Evolutionary conservation across 352 stramenopile species (phyloP).

Genomic region (Peronospora belbahrii): DNA sequence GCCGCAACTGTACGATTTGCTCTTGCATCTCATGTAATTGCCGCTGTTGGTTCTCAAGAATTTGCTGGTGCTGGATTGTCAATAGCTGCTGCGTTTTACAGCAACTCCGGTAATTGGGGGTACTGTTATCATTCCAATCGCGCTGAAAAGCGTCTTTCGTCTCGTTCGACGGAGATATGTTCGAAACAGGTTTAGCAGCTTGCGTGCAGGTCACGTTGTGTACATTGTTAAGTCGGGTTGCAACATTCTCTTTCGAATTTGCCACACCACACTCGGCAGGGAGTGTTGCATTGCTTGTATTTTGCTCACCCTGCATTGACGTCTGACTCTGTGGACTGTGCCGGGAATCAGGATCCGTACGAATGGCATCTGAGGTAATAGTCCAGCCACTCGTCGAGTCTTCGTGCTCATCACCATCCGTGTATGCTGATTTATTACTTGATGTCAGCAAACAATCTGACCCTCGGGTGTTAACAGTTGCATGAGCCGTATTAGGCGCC

Average conservation of each 20-base stretch:
- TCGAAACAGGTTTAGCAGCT: background rate
- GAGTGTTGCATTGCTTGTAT: background rate
- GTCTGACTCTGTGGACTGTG: conserved; percentile 6
- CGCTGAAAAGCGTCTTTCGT: conserved; percentile 2
- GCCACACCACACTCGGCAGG: background rate
- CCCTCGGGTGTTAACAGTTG: conserved; percentile 1
- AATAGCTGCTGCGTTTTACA: conserved; percentile 61
- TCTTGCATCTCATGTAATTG: conserved; percentile 68
- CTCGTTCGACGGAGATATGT: conserved; percentile 1
- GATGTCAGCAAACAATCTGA: background rate
- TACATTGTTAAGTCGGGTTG: background rate
- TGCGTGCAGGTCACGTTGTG: conserved; percentile 3
- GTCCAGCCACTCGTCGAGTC: conserved; percentile 20
- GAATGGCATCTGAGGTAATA: conserved; percentile 13
- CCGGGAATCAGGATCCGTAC: conserved; percentile 1
- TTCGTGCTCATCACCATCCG: conserved; percentile 7
- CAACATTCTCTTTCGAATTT: conserved; percentile 1
- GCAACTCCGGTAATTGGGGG: conserved; percentile 32
- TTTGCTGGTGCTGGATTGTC: conserved; percentile 68
- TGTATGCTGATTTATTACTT: background rate
- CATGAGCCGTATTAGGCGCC: background rate
- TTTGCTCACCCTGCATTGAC: background rate
- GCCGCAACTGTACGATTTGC: conserved; percentile 53
- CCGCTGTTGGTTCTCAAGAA: conserved; percentile 63
- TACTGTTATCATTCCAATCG: conserved; percentile 7